These are phyloP conservation scores for Globomyces sp. DNA, from an alignment of 371 early-diverging fungal genomes.

Conservation along the genomic window DNA sequence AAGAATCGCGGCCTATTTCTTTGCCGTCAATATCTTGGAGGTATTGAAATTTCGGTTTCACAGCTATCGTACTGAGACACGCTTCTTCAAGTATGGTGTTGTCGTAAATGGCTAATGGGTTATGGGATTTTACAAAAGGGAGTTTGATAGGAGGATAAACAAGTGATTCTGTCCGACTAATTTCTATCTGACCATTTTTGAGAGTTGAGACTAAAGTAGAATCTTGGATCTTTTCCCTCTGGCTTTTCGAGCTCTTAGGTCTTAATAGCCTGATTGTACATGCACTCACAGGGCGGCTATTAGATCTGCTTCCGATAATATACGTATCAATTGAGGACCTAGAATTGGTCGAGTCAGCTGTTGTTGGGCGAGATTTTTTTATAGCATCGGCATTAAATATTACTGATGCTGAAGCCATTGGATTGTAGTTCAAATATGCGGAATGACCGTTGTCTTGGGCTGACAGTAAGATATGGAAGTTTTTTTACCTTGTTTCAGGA, in stretches of 20 bases:
- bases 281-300: slow-evolving; percentile 17
- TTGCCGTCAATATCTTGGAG: too few relatives aligned
- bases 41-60: neutral
- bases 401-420: neutral
- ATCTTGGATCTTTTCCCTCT: neutral
- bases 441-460: neutral
- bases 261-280: slow-evolving; percentile 7
- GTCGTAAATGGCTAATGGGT: neutral
- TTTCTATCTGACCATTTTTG: slow-evolving; percentile 6
- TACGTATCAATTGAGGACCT: slow-evolving; percentile 5
- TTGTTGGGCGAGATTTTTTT: slow-evolving; percentile 8
- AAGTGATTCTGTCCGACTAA: neutral
- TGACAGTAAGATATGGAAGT: neutral
- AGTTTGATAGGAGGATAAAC: neutral
- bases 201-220: neutral
- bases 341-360: slow-evolving; percentile 9
- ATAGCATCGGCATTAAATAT: slow-evolving; percentile 6
- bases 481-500: slow-evolving; percentile 12
- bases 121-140: neutral
- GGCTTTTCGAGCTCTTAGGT: slow-evolving; percentile 5
- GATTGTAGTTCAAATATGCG: neutral
- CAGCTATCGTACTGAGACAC: neutral
- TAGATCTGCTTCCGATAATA: slow-evolving; percentile 14
- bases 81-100: neutral
- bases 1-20: neutral